These are phyloP conservation scores for Phialemonium atrogriseum DNA, from an alignment of 2,329 filamentous ascomycete genomes.

Conservation along the genomic window DNA sequence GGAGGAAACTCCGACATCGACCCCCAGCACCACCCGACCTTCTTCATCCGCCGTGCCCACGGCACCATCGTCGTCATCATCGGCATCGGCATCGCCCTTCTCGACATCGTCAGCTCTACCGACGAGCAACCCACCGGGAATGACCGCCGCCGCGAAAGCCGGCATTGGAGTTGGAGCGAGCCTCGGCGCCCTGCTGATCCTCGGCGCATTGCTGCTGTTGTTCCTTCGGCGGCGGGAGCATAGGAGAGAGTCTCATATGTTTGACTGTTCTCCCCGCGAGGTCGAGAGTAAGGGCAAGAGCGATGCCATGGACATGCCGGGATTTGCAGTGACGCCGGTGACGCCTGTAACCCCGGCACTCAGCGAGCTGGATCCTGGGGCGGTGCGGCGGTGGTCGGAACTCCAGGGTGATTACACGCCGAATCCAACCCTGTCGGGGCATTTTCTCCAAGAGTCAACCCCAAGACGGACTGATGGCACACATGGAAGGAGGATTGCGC, in stretches of 20 bases:
- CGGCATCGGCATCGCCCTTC: not conserved
- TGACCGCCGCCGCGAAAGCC: not conserved
- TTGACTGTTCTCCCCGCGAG: too few species aligned
- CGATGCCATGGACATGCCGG: not conserved
- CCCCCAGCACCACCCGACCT: not conserved
- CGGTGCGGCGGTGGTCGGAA: constrained; percentile 1
- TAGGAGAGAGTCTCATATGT: too few species aligned
- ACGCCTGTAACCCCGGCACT: not conserved
- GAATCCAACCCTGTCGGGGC: too few species aligned
- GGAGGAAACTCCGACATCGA: not conserved
- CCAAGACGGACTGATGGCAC: too few species aligned
- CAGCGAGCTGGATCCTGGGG: constrained; percentile 2
- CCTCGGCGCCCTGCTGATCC: not conserved
- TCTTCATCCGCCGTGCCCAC: not conserved
- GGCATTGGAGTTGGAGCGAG: not conserved
- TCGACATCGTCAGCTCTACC: too few species aligned
- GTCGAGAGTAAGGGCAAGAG: not conserved
- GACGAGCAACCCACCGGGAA: not conserved
- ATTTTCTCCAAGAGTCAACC: too few species aligned
- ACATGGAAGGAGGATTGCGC: too few species aligned
- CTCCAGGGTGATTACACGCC: too few species aligned
- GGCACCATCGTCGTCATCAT: not conserved
- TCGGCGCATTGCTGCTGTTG: not conserved
- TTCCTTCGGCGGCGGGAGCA: not conserved
- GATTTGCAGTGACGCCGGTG: not conserved